phyloP scores from a whole-genome alignment of 148 eudicot genomes.

The Beta vulgaris region DNA sequence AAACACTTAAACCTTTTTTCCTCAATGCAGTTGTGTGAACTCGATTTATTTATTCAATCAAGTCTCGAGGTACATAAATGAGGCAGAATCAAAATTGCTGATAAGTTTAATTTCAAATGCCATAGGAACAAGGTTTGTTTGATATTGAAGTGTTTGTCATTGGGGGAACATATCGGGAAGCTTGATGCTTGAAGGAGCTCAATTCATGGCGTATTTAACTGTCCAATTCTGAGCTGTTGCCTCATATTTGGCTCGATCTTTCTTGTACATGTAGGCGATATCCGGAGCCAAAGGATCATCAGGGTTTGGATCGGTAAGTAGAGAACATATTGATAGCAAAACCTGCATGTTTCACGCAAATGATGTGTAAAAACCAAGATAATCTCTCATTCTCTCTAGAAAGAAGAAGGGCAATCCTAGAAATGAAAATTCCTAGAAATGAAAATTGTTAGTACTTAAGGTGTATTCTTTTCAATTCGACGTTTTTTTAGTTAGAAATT shows the following conservation, averaged over 20 bases:
- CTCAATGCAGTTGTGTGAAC: background rate
- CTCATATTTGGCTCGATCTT: conserved; percentile 31
- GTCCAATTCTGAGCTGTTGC: conserved; percentile 35
- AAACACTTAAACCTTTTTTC: background rate
- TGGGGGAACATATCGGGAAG: background rate
- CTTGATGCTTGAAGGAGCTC: conserved; percentile 3
- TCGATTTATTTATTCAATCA: background rate
- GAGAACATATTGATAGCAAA: conserved; percentile 33
- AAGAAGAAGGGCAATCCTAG: too few species aligned
- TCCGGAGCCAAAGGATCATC: conserved; percentile 36
- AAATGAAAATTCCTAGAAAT: too few species aligned
- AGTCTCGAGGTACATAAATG: background rate
- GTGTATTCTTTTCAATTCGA: too few species aligned
- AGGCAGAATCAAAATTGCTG: background rate
- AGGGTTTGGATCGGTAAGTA: conserved; percentile 37
- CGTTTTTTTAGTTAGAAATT: too few species aligned
- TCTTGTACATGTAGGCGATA: conserved; percentile 32
- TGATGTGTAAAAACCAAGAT: too few species aligned
- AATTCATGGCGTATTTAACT: conserved; percentile 35
- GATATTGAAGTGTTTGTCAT: background rate
- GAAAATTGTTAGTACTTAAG: too few species aligned
- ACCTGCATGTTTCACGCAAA: conserved; percentile 25
- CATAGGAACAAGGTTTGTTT: background rate
- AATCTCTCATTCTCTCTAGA: too few species aligned
- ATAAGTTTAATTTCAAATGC: background rate